phyloP scores from a whole-genome alignment of 1,284 basidiomycete genomes.

The Austropuccinia psidii region DNA sequence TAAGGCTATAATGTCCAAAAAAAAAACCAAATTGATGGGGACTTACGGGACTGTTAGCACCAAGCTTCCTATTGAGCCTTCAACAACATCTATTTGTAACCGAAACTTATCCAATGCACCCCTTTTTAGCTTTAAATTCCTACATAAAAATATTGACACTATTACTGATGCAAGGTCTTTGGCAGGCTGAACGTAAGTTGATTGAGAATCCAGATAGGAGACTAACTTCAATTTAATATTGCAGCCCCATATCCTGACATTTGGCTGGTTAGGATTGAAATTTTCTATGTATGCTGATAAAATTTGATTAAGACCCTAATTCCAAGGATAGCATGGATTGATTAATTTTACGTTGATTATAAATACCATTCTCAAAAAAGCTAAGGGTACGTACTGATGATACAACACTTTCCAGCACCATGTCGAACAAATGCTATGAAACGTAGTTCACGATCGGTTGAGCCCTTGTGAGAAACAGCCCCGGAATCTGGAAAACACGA shows the following conservation, averaged over 20 bases:
- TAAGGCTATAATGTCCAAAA: too few species aligned
- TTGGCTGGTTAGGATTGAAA: constrained; percentile 86
- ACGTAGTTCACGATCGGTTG: too few species aligned
- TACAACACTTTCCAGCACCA: constrained; percentile 37
- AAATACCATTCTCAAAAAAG: too few species aligned
- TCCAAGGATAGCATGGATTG: background rate
- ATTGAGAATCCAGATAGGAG: too few species aligned
- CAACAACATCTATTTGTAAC: constrained; percentile 88
- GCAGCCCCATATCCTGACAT: constrained; percentile 90
- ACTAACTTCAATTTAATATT: constrained; percentile 48
- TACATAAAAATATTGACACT: background rate
- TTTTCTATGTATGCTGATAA: constrained; percentile 95
- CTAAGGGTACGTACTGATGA: constrained; percentile 36
- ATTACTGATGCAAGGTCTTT: too few species aligned
- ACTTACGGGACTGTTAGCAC: constrained; percentile 36
- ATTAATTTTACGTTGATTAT: too few species aligned
- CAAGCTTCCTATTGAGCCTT: constrained; percentile 52
- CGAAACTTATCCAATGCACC: constrained; percentile 93
- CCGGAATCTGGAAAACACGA: too few species aligned
- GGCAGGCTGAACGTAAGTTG: too few species aligned
- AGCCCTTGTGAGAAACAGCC: too few species aligned
- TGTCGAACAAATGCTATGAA: too few species aligned
- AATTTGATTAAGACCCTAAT: constrained; percentile 60
- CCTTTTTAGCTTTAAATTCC: constrained; percentile 60
- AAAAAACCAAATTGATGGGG: too few species aligned